Conservation (phyloP, 257 asterid genomes). For the Henckelia pumila region DNA sequence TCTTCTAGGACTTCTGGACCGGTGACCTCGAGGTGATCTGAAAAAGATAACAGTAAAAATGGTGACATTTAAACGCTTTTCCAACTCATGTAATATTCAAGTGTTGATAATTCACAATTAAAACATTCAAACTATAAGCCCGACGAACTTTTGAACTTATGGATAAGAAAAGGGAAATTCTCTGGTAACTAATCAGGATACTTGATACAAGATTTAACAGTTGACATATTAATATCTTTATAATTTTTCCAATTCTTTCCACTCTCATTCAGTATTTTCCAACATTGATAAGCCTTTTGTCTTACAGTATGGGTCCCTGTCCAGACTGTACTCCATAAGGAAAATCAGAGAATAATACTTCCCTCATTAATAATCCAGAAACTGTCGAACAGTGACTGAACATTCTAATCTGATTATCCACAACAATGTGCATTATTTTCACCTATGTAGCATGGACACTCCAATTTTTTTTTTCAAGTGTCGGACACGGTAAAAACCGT, state of each 20-base stretch:
- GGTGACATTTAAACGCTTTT: no score
- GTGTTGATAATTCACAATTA: not conserved
- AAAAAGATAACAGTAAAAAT: conserved; percentile 1
- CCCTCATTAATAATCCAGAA: not conserved
- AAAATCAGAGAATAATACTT: no score
- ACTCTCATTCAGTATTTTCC: not conserved
- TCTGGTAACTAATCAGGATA: not conserved
- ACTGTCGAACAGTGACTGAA: not conserved
- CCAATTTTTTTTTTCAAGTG: no score
- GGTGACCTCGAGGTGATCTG: conserved; percentile 87
- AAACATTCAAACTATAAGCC: not conserved
- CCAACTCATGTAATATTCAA: no score
- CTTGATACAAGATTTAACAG: not conserved
- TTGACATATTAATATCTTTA: no score
- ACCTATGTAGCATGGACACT: no score
- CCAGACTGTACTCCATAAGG: not conserved
- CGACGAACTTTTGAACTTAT: no score
- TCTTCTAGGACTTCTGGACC: conserved; percentile 92
- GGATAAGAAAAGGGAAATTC: no score
- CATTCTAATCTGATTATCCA: not conserved
- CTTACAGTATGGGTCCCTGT: not conserved
- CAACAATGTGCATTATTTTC: not conserved
- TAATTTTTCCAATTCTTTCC: not conserved
- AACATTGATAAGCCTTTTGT: not conserved
- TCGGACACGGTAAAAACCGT: no score